Conservation (phyloP, 352 stramenopile species). For the Globisporangium spinosum region DNA sequence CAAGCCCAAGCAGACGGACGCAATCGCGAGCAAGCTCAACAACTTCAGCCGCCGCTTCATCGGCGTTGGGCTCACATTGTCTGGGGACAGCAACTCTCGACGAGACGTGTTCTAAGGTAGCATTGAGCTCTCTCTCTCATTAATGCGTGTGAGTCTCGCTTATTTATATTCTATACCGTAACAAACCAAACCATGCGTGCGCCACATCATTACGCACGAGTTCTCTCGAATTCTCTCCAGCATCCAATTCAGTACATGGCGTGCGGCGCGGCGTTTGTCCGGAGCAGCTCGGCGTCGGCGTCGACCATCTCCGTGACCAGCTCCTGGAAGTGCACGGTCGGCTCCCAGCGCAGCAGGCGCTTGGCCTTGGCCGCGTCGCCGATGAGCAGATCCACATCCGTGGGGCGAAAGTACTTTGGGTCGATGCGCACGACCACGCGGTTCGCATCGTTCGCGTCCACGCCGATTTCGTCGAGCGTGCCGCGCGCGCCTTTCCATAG, state of each 20-base stretch:
- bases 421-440: conserved; percentile 94
- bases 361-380: conserved; percentile 94
- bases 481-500: conserved; percentile 89
- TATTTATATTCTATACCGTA: conserved; percentile 14
- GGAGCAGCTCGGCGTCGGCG: conserved; percentile 52
- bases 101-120: conserved; percentile 57
- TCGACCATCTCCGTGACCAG: conserved; percentile 97
- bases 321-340: conserved; percentile 89
- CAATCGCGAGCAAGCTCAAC: conserved; percentile 55
- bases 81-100: conserved; percentile 24
- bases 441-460: conserved; percentile 84
- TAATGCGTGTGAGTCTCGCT: conserved; percentile 5
- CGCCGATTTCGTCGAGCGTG: conserved; percentile 91
- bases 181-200: not conserved
- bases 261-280: conserved; percentile 9
- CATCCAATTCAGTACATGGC: conserved; percentile 6
- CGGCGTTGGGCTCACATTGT: conserved; percentile 41
- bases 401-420: conserved; percentile 96
- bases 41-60: conserved; percentile 55
- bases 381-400: conserved; percentile 97
- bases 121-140: not conserved
- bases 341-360: conserved; percentile 88
- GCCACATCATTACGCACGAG: not conserved
- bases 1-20: conserved; percentile 30
- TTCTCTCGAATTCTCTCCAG: too few species aligned